phyloP scores from a whole-genome alignment of 2,329 filamentous ascomycete species.

The Colletotrichum eremochloae region DNA sequence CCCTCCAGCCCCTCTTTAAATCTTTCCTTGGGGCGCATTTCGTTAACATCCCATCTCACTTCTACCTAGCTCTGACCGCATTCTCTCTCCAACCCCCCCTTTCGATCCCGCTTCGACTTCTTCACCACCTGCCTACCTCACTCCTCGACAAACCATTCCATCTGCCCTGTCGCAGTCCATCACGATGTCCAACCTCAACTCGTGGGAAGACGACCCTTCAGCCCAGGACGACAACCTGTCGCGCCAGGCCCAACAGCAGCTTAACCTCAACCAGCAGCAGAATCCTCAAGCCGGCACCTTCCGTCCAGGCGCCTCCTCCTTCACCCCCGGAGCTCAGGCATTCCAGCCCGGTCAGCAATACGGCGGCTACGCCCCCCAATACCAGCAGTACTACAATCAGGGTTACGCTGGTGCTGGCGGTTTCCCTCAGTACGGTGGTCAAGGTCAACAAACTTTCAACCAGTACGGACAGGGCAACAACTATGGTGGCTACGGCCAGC shows the following conservation, averaged over 20 bases:
- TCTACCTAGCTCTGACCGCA: constrained; percentile 39
- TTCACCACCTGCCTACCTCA: constrained; percentile 3
- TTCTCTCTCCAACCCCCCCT: constrained; percentile 13
- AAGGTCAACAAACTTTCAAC: constrained; percentile 54
- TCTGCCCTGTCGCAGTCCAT: constrained; percentile 26
- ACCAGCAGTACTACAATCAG: constrained; percentile 67
- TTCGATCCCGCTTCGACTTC: constrained; percentile 4
- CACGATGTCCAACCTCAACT: constrained; percentile 90
- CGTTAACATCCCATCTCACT: constrained; percentile 39
- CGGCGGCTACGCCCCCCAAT: constrained; percentile 68
- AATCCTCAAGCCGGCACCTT: constrained; percentile 59
- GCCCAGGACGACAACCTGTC: constrained; percentile 84
- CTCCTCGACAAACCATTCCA: constrained; percentile 12
- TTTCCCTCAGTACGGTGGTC: constrained; percentile 69
- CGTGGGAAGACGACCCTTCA: constrained; percentile 91
- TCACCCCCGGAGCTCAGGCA: constrained; percentile 75
- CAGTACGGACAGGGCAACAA: constrained; percentile 60
- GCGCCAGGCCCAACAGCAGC: constrained; percentile 80
- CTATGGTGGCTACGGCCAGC: constrained; percentile 54
- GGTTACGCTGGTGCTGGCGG: constrained; percentile 57
- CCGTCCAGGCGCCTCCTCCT: constrained; percentile 65
- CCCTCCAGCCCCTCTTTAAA: constrained; percentile 41
- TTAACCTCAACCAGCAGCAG: constrained; percentile 76
- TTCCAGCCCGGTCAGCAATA: constrained; percentile 82
- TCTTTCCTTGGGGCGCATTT: constrained; percentile 39